These are phyloP conservation scores for Delonix regia DNA, from an alignment of 306 rosid species.

Conservation along the genomic window DNA sequence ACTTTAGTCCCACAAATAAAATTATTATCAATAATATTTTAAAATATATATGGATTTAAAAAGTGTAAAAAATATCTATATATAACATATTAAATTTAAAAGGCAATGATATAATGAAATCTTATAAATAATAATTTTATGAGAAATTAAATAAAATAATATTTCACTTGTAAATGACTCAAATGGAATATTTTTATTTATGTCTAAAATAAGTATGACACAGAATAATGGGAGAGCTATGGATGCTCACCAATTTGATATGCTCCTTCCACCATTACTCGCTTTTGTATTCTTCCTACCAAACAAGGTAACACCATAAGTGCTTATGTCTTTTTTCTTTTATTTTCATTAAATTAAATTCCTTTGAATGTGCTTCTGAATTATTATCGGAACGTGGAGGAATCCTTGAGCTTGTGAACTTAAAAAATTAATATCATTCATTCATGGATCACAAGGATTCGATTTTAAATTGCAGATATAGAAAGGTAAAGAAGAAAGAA, in stretches of 20 bases:
- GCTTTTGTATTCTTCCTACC: conserved; percentile 26
- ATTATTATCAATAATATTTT: too few relatives aligned
- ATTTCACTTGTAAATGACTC: too few relatives aligned
- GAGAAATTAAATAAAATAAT: too few relatives aligned
- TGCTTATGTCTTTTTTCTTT: not conserved
- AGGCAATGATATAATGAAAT: too few relatives aligned
- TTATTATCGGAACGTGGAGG: not conserved
- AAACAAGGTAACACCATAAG: conserved; percentile 7
- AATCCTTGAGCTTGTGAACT: not conserved
- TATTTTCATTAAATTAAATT: too few relatives aligned
- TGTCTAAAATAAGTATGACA: not conserved
- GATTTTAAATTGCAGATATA: not conserved
- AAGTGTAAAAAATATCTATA: too few relatives aligned
- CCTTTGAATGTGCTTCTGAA: not conserved
- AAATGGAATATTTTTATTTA: too few relatives aligned
- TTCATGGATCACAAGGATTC: not conserved
- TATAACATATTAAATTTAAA: too few relatives aligned
- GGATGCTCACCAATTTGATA: not conserved
- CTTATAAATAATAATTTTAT: too few relatives aligned
- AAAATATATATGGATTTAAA: too few relatives aligned
- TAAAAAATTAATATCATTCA: not conserved
- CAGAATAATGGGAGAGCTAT: not conserved
- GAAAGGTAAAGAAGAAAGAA: not conserved
- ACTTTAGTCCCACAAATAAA: too few relatives aligned
- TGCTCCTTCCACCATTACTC: conserved; percentile 8